Evolutionary conservation across 208 protist genomes (phyloP).

Genomic region (Trichomonas tenax): DNA sequence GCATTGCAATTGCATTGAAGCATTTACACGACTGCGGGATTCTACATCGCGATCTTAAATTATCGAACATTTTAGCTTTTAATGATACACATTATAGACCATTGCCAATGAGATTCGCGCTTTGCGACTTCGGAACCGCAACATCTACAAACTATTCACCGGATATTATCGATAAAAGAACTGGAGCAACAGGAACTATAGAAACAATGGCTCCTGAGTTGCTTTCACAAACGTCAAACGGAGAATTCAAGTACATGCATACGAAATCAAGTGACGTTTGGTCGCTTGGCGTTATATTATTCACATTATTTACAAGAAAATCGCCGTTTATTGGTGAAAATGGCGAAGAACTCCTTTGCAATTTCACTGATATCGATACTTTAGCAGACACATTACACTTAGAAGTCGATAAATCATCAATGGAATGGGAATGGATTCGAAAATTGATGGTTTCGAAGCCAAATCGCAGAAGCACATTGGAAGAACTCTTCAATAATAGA

Average conservation of each 20-base stretch:
- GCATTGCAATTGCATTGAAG: constrained; percentile 17
- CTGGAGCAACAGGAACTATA: background rate
- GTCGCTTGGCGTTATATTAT: background rate
- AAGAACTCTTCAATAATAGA: background rate
- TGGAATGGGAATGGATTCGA: background rate
- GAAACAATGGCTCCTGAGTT: constrained; percentile 13
- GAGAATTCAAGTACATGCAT: background rate
- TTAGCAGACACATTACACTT: background rate
- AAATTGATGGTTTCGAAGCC: background rate
- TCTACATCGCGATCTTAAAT: constrained; percentile 39
- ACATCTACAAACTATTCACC: background rate
- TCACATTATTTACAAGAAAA: background rate
- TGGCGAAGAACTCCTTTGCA: background rate
- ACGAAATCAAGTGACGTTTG: background rate
- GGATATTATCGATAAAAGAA: background rate
- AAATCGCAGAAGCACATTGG: background rate
- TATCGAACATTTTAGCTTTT: constrained; percentile 33
- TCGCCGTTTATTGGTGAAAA: background rate
- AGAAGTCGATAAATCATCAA: background rate
- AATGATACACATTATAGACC: background rate
- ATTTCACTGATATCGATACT: background rate
- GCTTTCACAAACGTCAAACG: background rate
- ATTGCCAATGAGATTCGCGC: background rate
- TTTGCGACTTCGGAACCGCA: background rate
- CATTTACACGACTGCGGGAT: constrained; percentile 36